Conservation (phyloP, 2,329 filamentous ascomycete genomes). For the Emergomyces pasteurianus region DNA sequence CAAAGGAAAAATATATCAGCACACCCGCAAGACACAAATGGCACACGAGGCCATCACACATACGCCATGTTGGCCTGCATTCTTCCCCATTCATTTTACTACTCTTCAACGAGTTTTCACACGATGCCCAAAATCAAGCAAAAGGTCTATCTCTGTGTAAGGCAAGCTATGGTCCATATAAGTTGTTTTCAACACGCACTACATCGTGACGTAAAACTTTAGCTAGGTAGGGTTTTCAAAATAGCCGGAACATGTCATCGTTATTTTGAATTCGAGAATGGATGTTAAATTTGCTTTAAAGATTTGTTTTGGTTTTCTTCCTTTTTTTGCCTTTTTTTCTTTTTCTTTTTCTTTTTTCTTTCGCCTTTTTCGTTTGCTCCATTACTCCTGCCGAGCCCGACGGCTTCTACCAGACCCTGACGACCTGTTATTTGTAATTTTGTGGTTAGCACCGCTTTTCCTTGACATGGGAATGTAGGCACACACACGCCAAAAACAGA, state of each 20-base stretch:
- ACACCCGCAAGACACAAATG: neutral
- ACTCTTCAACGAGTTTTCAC: neutral
- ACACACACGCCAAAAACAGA: neutral
- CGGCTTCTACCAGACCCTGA: conserved; percentile 27
- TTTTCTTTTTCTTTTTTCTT: neutral
- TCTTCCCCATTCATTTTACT: neutral
- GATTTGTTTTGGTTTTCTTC: neutral
- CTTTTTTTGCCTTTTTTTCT: neutral
- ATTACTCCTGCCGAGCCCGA: conserved; percentile 9
- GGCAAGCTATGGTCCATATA: neutral
- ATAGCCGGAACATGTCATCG: neutral
- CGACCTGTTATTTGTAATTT: conserved; percentile 21
- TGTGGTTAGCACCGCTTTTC: neutral
- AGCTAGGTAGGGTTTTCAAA: neutral
- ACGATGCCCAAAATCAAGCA: conserved; percentile 1
- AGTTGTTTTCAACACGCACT: neutral
- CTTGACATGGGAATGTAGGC: neutral
- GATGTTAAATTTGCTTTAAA: neutral
- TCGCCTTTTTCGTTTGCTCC: neutral
- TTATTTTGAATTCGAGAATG: neutral
- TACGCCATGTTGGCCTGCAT: neutral
- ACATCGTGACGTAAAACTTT: neutral
- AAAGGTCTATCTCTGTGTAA: neutral
- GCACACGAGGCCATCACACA: neutral
- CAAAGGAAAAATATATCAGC: neutral